These are phyloP conservation scores for Phytopythium litorale DNA, from an alignment of 352 stramenopile genomes.

Conservation along the genomic window DNA sequence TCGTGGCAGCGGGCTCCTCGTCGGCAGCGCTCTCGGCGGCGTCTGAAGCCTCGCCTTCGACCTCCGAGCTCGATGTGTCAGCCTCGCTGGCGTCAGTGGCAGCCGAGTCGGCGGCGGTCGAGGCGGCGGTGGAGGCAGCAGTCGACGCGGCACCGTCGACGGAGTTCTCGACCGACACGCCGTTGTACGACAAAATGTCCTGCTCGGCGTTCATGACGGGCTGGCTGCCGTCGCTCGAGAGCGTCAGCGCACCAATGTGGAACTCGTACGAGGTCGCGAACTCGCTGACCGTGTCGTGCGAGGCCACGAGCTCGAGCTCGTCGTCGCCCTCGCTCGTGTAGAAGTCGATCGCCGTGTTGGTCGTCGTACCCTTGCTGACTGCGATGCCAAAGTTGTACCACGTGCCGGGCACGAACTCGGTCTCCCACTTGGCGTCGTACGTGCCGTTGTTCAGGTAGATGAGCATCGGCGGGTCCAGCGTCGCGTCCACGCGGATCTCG, in stretches of 20 bases:
- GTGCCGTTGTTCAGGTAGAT: constrained; percentile 46
- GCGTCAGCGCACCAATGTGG: constrained; percentile 42
- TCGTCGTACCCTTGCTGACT: constrained; percentile 18
- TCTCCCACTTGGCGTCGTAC: constrained; percentile 43
- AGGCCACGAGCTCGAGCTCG: constrained; percentile 28
- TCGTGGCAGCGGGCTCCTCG: not conserved
- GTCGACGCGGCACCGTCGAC: constrained; percentile 11
- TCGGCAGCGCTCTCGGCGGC: not conserved
- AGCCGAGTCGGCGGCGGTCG: constrained; percentile 1
- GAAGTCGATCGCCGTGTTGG: constrained; percentile 28
- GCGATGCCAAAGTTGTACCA: constrained; percentile 72
- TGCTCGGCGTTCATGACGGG: constrained; percentile 30
- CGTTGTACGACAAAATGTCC: constrained; percentile 41
- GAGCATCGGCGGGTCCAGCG: constrained; percentile 33
- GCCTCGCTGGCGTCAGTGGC: not conserved
- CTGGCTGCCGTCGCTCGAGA: constrained; percentile 31
- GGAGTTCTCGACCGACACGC: constrained; percentile 29
- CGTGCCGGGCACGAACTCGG: constrained; percentile 35
- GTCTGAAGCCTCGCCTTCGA: not conserved
- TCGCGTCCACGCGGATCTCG: constrained; percentile 51
- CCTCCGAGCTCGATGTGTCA: not conserved
- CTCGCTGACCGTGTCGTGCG: constrained; percentile 22
- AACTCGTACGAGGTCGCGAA: constrained; percentile 29
- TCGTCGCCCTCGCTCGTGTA: constrained; percentile 45
- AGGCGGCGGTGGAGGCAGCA: not conserved